These are phyloP conservation scores for Vitis amurensis DNA, from an alignment of 164 flowering plant species.

Conservation along the genomic window DNA sequence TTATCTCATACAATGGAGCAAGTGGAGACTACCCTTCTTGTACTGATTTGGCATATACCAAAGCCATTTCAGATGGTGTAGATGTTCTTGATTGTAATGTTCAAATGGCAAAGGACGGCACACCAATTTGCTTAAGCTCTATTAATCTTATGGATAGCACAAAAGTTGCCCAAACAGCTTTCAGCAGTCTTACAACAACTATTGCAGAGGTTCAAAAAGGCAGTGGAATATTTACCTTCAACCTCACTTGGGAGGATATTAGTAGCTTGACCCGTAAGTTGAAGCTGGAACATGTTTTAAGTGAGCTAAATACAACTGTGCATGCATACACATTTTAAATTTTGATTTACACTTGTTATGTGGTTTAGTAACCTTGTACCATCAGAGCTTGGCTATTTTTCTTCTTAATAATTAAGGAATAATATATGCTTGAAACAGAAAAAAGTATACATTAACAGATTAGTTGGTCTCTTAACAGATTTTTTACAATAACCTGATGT, in stretches of 20 bases:
- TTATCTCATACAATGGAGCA: conserved; percentile 81
- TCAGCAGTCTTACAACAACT: conserved; percentile 20
- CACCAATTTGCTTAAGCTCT: conserved; percentile 71
- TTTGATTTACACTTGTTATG: too few species aligned
- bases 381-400: too few species aligned
- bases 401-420: too few species aligned
- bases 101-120: conserved; percentile 77
- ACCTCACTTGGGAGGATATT: conserved; percentile 73
- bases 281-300: not conserved
- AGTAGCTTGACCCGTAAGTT: conserved; percentile 74
- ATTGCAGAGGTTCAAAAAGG: conserved; percentile 43
- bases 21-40: conserved; percentile 87
- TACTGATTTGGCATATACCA: conserved; percentile 73
- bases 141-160: conserved; percentile 71
- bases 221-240: conserved; percentile 66
- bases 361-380: too few species aligned
- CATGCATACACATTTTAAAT: too few species aligned
- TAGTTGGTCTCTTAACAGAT: too few species aligned
- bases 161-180: conserved; percentile 42
- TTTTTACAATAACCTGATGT: too few species aligned
- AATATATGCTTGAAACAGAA: too few species aligned
- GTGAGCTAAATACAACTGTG: too few species aligned
- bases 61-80: conserved; percentile 82
- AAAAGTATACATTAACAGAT: too few species aligned
- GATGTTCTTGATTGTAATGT: conserved; percentile 86